Conservation (phyloP, 1,139 yeast genomes). For the Candida sp. region DNA sequence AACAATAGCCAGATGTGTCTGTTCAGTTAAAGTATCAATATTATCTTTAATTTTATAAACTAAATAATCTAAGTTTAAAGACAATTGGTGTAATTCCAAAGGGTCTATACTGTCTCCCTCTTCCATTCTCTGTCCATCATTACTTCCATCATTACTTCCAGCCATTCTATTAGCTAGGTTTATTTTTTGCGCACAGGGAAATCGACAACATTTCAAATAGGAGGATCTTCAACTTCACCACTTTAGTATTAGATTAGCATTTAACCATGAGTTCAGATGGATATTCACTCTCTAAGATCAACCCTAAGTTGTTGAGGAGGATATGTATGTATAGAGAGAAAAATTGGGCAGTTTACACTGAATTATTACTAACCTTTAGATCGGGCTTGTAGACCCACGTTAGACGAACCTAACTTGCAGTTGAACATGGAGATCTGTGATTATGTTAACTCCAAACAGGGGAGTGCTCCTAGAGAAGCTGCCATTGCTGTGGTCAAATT, state of each 20-base stretch:
- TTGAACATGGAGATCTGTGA: conserved; percentile 92
- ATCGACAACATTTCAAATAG: not conserved
- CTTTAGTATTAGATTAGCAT: too few relatives aligned
- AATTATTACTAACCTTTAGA: conserved; percentile 35
- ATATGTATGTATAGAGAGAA: conserved; percentile 44
- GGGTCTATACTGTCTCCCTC: conserved; percentile 50
- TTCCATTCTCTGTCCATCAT: conserved; percentile 4
- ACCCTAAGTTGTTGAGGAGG: conserved; percentile 60
- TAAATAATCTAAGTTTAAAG: conserved; percentile 60
- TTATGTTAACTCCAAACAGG: conserved; percentile 88
- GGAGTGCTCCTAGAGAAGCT: conserved; percentile 88
- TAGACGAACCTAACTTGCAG: conserved; percentile 85
- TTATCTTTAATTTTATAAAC: conserved; percentile 58
- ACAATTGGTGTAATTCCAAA: conserved; percentile 54
- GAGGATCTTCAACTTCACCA: too few relatives aligned
- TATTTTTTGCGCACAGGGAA: too few relatives aligned
- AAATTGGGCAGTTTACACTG: not conserved
- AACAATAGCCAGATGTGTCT: conserved; percentile 27
- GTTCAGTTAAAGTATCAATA: conserved; percentile 37
- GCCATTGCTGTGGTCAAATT: conserved; percentile 85
- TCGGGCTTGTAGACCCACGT: conserved; percentile 85
- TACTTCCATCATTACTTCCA: not conserved
- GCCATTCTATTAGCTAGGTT: not conserved
- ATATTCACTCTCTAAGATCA: conserved; percentile 46
- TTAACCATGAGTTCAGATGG: conserved; percentile 18